Base-by-base conservation (phyloP, 257 asterid species). In the Mentha longifolia region DNA sequence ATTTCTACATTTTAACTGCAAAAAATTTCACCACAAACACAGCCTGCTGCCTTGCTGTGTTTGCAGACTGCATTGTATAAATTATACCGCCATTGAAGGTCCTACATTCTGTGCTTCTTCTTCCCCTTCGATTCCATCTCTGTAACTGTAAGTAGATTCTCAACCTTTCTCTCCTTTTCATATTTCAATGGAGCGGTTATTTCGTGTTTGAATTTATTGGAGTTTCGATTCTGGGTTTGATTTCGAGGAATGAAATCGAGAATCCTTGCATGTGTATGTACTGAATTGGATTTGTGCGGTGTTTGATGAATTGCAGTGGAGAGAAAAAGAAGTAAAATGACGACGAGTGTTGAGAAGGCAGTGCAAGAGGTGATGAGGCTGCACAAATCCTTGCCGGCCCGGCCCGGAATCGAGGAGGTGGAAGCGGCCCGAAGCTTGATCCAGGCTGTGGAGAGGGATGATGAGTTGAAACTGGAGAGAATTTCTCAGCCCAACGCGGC, bases 401-500 rank as follows among this genome's bases (percentile, higher is more conserved):
- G 97, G 73, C 98, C 98, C 10, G 88, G 80, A 22, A 82, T 90
- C 54, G 98, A 90, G 50, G 98, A 90, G 45, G 85, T 92, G 0
- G 91, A 83, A 76, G 98, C 88, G 0, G 95, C 97, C 3, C 80
- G 75, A 55, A 58, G 42, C 10, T 77, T 90, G 33, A 81, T 92
- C 72, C 76, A 63, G 42, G 87, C 80, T 55, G 82, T 88, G 58
- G 98, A 92, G 55, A 81, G 76, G 68, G 98, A 92, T 68, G 96
- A 87, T 67, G 89, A 85, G 75, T 42, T 64, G 67, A 85, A 83
- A 62, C 35, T 87, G 16, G 97, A 88, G 31, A 83, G 83, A 20
- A 75, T 92, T 39, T 47, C 78, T 31, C 78, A 79, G 83, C 91
- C 79, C 76, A 76, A 12, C 9, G 88, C 74, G 60, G 79, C 74